Evolutionary conservation across 2,329 filamentous ascomycete genomes (phyloP).

Genomic region (Blastomyces emzantsi): DNA sequence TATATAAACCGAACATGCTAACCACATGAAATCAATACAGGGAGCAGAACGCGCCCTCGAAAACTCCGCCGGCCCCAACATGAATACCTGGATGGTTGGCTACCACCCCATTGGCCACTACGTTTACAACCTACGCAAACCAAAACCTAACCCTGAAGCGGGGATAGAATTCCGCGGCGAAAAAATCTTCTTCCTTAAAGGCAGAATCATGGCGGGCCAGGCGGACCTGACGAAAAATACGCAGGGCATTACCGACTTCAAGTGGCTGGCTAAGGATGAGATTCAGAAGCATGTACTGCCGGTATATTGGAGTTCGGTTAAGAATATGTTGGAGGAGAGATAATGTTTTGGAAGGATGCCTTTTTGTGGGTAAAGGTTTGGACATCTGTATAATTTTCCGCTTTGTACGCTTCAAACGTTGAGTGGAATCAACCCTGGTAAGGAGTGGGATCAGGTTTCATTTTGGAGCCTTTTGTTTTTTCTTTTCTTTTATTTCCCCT

Average conservation of each 20-base stretch:
- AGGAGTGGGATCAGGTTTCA: background rate
- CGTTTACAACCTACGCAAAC: constrained; percentile 48
- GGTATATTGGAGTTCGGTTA: constrained; percentile 65
- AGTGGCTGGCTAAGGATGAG: constrained; percentile 90
- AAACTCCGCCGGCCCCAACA: constrained; percentile 75
- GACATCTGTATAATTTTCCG: background rate
- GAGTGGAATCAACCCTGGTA: background rate
- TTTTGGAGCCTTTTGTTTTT: background rate
- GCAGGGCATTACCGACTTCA: constrained; percentile 69
- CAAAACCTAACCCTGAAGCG: constrained; percentile 32
- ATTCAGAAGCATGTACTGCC: constrained; percentile 56
- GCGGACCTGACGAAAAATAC: constrained; percentile 58
- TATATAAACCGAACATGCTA: background rate
- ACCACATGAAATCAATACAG: constrained; percentile 39
- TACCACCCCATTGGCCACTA: constrained; percentile 80
- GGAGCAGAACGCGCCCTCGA: constrained; percentile 70
- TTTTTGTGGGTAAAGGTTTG: background rate
- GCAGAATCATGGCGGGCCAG: constrained; percentile 94
- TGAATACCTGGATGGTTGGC: constrained; percentile 98
- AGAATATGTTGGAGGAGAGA: constrained; percentile 75
- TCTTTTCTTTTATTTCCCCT: background rate
- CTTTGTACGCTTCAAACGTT: background rate
- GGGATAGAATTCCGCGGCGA: constrained; percentile 48
- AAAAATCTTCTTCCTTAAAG: constrained; percentile 95
- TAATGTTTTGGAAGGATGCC: constrained; percentile 33